Evolutionary conservation across 768 basidiomycete species (phyloP), one percentile per base, ranked within the genome.

Genomic region (Boletellus ananas): DNA sequence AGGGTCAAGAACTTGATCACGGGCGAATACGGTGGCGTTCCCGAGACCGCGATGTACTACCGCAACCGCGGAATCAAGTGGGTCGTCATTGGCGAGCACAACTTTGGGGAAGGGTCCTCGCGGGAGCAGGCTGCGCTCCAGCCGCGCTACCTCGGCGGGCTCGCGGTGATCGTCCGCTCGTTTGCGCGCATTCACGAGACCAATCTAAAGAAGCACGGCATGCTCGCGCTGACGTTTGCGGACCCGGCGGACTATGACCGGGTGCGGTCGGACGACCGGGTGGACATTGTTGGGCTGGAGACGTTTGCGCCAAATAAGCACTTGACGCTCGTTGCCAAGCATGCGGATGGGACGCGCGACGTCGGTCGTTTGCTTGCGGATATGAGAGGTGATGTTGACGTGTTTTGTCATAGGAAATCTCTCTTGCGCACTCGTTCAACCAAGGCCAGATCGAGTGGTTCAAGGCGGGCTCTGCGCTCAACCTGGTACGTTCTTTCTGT

Each of bases 181-280:
- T 98, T 97, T 71, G 94, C 94, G 45, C 92, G 94, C 72, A 97
- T 97, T 74, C 94, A 95, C 73, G 94, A 90, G 76, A 92, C 92
- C 67, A 94, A 94, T 79, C 75, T 94, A 83, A 98, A 98, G 87
- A 97, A 97, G 83, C 94, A 97, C 76, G 94, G 94, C 60, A 94
- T 95, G 91, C 90, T 97, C 55, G 94, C 94, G 3, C 77, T 98
- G 59, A 96, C 93, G 53, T 96, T 98, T 67, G 88, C 72, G 53
- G 81, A 97, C 73, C 80, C 89, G 13, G 91, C 81, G 57, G 94
- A 98, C 72, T 99, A 99, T 70, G 92, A 97, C 67, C 92, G 89
- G 78, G 69, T 97, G 60, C 79, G 77, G 64, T 90, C 94, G 9
- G 77, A 78, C 58, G 96, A 99, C 77, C 84, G 80, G 65, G 85